Evolutionary conservation across 345 rosid species (phyloP), one percentile per base, ranked within the genome.

Genomic region (Luvunga scandens): DNA sequence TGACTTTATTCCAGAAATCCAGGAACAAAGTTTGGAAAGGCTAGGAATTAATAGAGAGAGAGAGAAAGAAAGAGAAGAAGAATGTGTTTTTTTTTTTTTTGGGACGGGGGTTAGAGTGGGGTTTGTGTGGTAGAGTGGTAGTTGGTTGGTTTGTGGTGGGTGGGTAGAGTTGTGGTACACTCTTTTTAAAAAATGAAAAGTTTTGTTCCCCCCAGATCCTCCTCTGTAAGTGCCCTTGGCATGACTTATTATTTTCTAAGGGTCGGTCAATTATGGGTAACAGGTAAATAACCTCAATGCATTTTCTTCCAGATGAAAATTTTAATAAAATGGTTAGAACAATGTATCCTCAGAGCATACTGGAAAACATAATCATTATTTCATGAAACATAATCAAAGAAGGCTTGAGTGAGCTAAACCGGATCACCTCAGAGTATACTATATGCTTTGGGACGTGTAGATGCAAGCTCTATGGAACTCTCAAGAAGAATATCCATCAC

Each of bases 401-500:
- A 64, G 25, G 55, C 25, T 65, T 39, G 3, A 60, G 39, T 18
- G 31, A 75, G 12, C 25, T n/a, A 71, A 61, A 53, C 67, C 53
- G 14, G 56, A 30, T 80, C 75, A 96, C 99, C 97, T 94, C 81
- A 18, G 89, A 86, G 84, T 91, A 89, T 9, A 76, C 67, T 68
- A 93, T 78, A 80, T 94, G 93, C 86, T 92, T 96, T 50, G 99
- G 99, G 75, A 96, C 14, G 98, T 91, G 84, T 91, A 96, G 78
- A 90, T 90, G 81, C 98, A 96, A 65, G 91, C 97, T 84, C 79
- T 87, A 85, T 96, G 95, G 66, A 96, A 85, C 81, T 92, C 97
- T 36, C 95, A 74, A 96, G 94, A 83, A 94, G 81, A 82, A 94
- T 80, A 86, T 96, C 98, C 93, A 91, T 90, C 64, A 83, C 85